A percentile compares a stretch with the other conserved stretches of the same genome.
These are phyloP conservation scores for Colletotrichum australisinense DNA, from an alignment of 2,329 filamentous ascomycete species.

Conservation along the genomic window DNA sequence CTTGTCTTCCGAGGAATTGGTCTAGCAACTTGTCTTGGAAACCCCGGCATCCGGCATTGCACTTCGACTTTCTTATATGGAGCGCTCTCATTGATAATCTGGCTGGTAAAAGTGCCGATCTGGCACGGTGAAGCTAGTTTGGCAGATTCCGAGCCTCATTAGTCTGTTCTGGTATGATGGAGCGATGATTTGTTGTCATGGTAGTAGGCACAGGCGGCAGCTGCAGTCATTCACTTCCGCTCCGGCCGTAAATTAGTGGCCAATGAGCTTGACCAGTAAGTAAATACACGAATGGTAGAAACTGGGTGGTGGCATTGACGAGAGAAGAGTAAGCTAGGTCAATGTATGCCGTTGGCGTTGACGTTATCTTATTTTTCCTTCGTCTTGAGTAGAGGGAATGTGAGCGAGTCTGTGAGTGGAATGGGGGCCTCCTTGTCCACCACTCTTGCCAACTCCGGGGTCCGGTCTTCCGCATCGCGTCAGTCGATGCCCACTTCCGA, in stretches of 20 bases:
- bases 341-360: background rate
- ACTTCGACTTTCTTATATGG: conserved; percentile 14
- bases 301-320: conserved; percentile 4
- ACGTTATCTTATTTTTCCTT: background rate
- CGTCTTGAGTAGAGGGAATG: conserved; percentile 16
- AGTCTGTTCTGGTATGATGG: background rate
- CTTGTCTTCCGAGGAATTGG: background rate
- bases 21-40: background rate
- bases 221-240: conserved; percentile 23
- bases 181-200: conserved; percentile 11
- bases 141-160: conserved; percentile 19
- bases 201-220: conserved; percentile 13
- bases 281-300: background rate
- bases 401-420: background rate
- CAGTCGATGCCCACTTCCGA: conserved; percentile 6
- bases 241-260: conserved; percentile 28
- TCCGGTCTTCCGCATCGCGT: conserved; percentile 15
- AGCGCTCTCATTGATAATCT: background rate
- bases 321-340: background rate
- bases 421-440: background rate
- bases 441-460: background rate
- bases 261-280: background rate
- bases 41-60: background rate
- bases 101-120: background rate
- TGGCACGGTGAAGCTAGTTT: background rate